Conservation (phyloP, 176 grass and related monocot species). For the Hordeum vulgare region MorexV3_pseudomolecules_assembly NC_058520.1:582260710-582261209, state of each 20-base stretch:
- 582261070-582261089: neutral
- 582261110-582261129: constrained; percentile 15
- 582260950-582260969: neutral
- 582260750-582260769: constrained; percentile 54
- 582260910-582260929: neutral
- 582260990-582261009: neutral
- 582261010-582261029: too few species aligned
- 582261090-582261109: neutral
- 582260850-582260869: neutral
- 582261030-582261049: neutral
- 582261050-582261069: neutral
- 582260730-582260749: constrained; percentile 73
- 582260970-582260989: neutral
- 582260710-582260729: constrained; percentile 53
- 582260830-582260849: neutral
- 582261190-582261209: too few species aligned
- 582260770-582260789: constrained; percentile 69
- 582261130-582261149: too few species aligned
- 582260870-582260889: constrained; percentile 41
- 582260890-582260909: neutral
- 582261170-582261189: too few species aligned
- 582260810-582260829: constrained; percentile 35
- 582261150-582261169: too few species aligned
- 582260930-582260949: neutral
- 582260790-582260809: constrained; percentile 88